A percentile compares a stretch with the other conserved stretches of the same genome.
These are phyloP conservation scores for Dothidotthia symphoricarpi DNA, from an alignment of 2,329 filamentous ascomycete species.

Conservation along the genomic window DNA sequence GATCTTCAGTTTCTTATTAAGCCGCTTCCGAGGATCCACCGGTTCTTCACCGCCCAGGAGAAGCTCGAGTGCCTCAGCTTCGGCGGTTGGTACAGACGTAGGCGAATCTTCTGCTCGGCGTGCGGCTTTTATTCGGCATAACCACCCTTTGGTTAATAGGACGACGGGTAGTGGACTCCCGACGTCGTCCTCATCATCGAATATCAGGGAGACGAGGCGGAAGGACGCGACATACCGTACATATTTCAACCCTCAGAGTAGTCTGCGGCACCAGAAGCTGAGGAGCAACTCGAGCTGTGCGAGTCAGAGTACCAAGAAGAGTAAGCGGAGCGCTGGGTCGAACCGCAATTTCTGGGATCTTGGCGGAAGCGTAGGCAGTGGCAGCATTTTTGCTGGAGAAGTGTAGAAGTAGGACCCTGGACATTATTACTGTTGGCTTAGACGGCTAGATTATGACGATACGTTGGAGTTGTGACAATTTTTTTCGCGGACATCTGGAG, in stretches of 20 bases:
- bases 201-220: slow-evolving; percentile 19
- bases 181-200: slow-evolving; percentile 19
- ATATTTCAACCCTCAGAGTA: slow-evolving; percentile 20
- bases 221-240: slow-evolving; percentile 23
- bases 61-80: slow-evolving; percentile 29
- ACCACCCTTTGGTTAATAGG: slow-evolving; percentile 79
- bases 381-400: slow-evolving; percentile 44
- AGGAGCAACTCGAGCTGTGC: slow-evolving; percentile 67
- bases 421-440: too few relatives aligned
- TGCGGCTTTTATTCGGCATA: slow-evolving; percentile 78
- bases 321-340: slow-evolving; percentile 65
- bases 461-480: too few relatives aligned
- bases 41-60: slow-evolving; percentile 19
- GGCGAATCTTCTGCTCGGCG: slow-evolving; percentile 56
- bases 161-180: slow-evolving; percentile 28
- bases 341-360: slow-evolving; percentile 92
- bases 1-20: slow-evolving; percentile 69
- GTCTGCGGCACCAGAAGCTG: slow-evolving; percentile 21
- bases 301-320: slow-evolving; percentile 80
- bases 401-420: slow-evolving; percentile 9
- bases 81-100: slow-evolving; percentile 18
- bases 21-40: slow-evolving; percentile 38
- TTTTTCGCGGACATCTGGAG: slow-evolving; percentile 2
- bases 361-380: slow-evolving; percentile 74
- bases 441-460: too few relatives aligned